Evolutionary conservation across 2,329 filamentous ascomycete genomes (phyloP), one percentile per base, ranked within the genome.

Genomic region (Aspergillus pseudoterreus): DNA sequence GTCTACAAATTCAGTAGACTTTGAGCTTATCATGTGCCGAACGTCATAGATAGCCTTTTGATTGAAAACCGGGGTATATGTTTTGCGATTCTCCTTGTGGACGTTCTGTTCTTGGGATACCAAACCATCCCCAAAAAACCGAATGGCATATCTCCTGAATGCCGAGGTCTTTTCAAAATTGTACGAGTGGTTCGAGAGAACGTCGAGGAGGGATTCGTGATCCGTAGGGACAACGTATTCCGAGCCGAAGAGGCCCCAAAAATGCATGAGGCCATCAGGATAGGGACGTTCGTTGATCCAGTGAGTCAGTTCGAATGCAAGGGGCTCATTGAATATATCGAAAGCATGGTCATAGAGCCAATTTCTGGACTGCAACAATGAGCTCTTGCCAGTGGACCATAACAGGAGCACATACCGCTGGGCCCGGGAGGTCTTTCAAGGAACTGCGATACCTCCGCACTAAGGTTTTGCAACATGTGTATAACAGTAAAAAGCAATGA

Each of bases 281-380:
- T 51, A 47, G 12, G 36, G 0, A 15, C 44, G n/a, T 8, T 43
- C 49, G 6, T 51, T 51, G 5, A 47, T 44, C 49, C 45, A 51
- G 3, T 27, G 3, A 1, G 49, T 43, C 2, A 47, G 27, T 4
- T 33, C 15, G 2, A n/a, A 21, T 19, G 35, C 49, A 4, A 51
- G 21, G 0, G 49, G 49, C 3, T 51, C 49, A 10, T 47, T 44
- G 2, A 51, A 47, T 0, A 52, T 15, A 14, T 52, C 39, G 14
- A 48, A 48, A 4, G 19, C 21, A 15, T 35, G 45, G 32, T 43
- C 50, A 6, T 32, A 48, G n/a, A 52, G 33, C 50, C 45, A 52
- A 10, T 44, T 48, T 2, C 3, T 10, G 30, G 39, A 35, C 45
- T 39, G 12, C 11, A 35, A 3, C 4, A 22, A 22, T 22, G 5